These are phyloP conservation scores for Tricladium varicosporioides DNA, from an alignment of 2,329 filamentous ascomycete species.

Conservation along the genomic window DNA sequence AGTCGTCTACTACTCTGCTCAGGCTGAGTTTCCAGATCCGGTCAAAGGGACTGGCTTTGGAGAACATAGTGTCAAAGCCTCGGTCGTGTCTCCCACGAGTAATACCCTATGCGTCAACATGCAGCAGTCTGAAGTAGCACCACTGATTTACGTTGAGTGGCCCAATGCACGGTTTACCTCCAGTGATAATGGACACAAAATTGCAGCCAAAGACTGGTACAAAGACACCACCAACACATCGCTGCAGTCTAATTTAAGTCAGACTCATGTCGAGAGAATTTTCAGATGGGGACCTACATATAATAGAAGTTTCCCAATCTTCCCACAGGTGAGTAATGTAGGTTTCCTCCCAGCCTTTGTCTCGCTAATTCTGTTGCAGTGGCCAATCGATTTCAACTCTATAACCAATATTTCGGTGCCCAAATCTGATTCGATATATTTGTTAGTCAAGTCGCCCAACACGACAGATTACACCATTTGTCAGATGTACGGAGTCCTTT, in stretches of 20 bases:
- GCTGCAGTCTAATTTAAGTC: slow-evolving; percentile 2
- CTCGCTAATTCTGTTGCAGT: slow-evolving; percentile 1
- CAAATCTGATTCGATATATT: slow-evolving; percentile 10
- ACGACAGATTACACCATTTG: slow-evolving; percentile 13
- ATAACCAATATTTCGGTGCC: slow-evolving; percentile 6
- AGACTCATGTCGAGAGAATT: slow-evolving; percentile 5
- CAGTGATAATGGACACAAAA: not conserved
- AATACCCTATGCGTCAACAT: slow-evolving; percentile 14
- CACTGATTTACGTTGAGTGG: slow-evolving; percentile 12
- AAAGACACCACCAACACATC: not conserved
- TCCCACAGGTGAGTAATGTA: slow-evolving; percentile 2
- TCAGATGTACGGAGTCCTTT: slow-evolving; percentile 9
- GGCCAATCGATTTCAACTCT: slow-evolving; percentile 10
- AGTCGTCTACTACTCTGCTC: slow-evolving; percentile 9
- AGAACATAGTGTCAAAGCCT: slow-evolving; percentile 9
- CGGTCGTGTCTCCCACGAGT: slow-evolving; percentile 11
- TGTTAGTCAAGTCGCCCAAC: slow-evolving; percentile 11
- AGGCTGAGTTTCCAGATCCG: not conserved
- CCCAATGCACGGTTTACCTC: not conserved
- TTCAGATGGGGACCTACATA: slow-evolving; percentile 10
- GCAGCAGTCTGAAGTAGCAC: slow-evolving; percentile 7
- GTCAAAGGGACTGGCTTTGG: slow-evolving; percentile 7
- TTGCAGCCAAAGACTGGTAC: slow-evolving; percentile 2
- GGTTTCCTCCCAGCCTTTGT: not conserved
- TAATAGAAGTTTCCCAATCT: slow-evolving; percentile 5